Conservation (phyloP, 2,329 filamentous ascomycete genomes). For the Cytospora piceae region DNA sequence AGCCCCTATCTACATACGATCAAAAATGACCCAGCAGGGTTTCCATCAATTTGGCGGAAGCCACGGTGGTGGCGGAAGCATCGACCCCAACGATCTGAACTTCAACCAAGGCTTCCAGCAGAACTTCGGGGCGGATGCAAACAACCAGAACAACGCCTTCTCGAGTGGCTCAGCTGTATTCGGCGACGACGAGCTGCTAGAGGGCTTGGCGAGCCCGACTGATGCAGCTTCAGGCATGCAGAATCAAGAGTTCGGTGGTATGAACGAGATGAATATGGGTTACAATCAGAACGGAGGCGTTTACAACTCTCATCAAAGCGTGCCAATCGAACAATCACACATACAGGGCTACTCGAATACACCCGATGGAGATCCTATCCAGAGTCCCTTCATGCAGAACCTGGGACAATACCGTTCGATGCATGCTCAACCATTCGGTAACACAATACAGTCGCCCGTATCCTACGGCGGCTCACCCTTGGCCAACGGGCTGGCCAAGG, state of each 20-base stretch:
- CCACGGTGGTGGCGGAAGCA: slow-evolving; percentile 57
- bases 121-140: slow-evolving; percentile 57
- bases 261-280: slow-evolving; percentile 61
- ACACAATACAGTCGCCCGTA: slow-evolving; percentile 56
- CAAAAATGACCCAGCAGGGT: slow-evolving; percentile 58
- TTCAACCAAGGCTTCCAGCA: slow-evolving; percentile 67
- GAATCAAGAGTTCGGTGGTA: slow-evolving; percentile 59
- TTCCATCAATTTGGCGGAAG: slow-evolving; percentile 60
- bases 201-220: slow-evolving; percentile 65
- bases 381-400: slow-evolving; percentile 82
- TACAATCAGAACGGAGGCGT: slow-evolving; percentile 53
- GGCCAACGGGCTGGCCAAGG: slow-evolving; percentile 52
- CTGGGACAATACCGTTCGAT: slow-evolving; percentile 78
- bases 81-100: slow-evolving; percentile 83
- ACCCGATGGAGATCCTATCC: slow-evolving; percentile 87
- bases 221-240: slow-evolving; percentile 56
- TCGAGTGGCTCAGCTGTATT: slow-evolving; percentile 78
- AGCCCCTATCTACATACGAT: slow-evolving; percentile 1
- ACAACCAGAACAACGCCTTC: slow-evolving; percentile 70
- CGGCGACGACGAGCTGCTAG: slow-evolving; percentile 85
- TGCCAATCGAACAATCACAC: slow-evolving; percentile 69
- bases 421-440: slow-evolving; percentile 58
- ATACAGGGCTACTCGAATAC: slow-evolving; percentile 87
- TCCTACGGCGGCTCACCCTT: slow-evolving; percentile 57
- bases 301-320: slow-evolving; percentile 59